Evolutionary conservation across 2,329 filamentous ascomycete genomes (phyloP).

Genomic region (Clarireedia hainanense): DNA sequence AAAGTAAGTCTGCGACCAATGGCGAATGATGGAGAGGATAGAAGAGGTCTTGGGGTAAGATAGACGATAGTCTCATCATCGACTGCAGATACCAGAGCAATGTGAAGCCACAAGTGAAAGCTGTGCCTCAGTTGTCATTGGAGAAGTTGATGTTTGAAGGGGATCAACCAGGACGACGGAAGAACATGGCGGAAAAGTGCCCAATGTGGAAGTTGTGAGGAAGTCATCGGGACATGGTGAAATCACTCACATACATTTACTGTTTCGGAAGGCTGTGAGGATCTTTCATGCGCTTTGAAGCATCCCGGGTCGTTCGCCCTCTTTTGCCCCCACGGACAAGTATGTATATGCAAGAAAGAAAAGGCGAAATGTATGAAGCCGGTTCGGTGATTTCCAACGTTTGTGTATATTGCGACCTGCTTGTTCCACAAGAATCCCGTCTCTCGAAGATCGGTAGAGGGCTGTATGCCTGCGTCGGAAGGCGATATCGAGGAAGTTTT

Average conservation of each 20-base stretch:
- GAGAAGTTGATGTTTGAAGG: background rate
- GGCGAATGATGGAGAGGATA: constrained; percentile 3
- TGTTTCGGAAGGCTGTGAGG: constrained; percentile 25
- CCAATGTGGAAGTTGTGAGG: background rate
- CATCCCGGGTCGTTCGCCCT: constrained; percentile 6
- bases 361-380: constrained; percentile 3
- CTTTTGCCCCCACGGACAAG: constrained; percentile 1
- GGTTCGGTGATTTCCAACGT: background rate
- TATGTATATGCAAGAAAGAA: background rate
- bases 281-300: constrained; percentile 23
- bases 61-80: background rate
- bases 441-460: background rate
- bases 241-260: constrained; percentile 25
- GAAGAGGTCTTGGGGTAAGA: constrained; percentile 1
- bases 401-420: background rate
- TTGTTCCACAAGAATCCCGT: constrained; percentile 2
- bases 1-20: background rate
- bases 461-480: constrained; percentile 1
- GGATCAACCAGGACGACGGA: background rate
- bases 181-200: background rate
- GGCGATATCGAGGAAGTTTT: constrained; percentile 9
- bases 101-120: background rate
- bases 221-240: constrained; percentile 7
- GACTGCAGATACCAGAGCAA: background rate
- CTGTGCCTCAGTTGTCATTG: background rate